Evolutionary conservation across 2,329 filamentous ascomycete species (phyloP), one percentile per base, ranked within the genome.

Genomic region (Zymoseptoria brevis): DNA sequence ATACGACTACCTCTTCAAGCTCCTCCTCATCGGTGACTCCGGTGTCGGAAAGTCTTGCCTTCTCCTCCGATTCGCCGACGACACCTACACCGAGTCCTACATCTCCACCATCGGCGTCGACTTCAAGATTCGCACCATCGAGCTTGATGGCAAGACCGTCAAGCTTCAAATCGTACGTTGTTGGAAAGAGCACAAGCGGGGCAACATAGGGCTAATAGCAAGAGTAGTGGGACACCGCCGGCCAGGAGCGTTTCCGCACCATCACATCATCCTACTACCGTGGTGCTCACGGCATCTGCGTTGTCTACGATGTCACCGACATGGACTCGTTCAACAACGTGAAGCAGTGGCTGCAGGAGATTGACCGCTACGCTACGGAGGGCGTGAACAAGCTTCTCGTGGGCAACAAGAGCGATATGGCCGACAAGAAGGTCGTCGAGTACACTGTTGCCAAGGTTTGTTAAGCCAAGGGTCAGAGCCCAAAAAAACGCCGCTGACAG

Each of bases 321-420:
- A 96, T 97, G 93, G 94, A 97, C 77, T 96, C 90, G 29, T 99
- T 99, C 90, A 97, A 99, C 87, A 99, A 97, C 81, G 94, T 99
- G 72, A 97, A 99, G 89, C 94, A 99, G 83, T 99, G 94, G 94
- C 86, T 99, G 64, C 94, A 99, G 79, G 94, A 99, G 81, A 99
- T 99, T 71, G 94, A 99, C 81, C 87, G 94, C 76, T 97, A 99
- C 74, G 94, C 94, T 70, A 99, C 94, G 68, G 94, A 99, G 80
- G 94, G 94, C 67, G 94, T 99, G 74, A 99, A 99, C 86, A 99
- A 99, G 85, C 84, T 99, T 67, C 87, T 99, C 63, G 93, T 99
- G 64, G 94, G 94, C 74, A 99, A 99, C 88, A 99, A 99, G 88
- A 96, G 91, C 80, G 94, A 99, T 89, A 97, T 99, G 91, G 87